phyloP scores from a whole-genome alignment of 1,284 basidiomycete genomes.

The Takashimella tepidaria region DNA sequence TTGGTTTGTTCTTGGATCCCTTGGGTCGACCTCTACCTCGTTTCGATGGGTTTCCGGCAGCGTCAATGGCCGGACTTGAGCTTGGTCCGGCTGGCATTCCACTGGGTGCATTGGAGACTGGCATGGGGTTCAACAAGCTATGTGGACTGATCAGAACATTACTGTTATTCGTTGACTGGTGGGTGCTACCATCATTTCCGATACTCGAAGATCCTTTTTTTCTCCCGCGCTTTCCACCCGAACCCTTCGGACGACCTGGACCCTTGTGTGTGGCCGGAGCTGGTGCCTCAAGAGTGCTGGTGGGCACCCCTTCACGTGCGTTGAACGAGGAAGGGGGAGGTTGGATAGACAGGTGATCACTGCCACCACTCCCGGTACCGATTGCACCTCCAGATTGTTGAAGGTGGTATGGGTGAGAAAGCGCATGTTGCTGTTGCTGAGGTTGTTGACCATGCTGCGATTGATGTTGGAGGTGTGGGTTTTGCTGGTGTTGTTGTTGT shows the following conservation, averaged over 20 bases:
- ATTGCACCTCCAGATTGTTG: background rate
- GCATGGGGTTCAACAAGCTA: background rate
- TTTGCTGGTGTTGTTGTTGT: background rate
- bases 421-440: background rate
- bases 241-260: too few species aligned
- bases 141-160: background rate
- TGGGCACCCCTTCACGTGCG: background rate
- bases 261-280: background rate
- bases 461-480: background rate
- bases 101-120: too few species aligned
- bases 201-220: too few species aligned
- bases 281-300: background rate
- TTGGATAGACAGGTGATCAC: too few species aligned
- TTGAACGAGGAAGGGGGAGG: background rate
- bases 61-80: too few species aligned
- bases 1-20: constrained; percentile 42
- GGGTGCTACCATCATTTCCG: too few species aligned
- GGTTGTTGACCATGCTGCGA: background rate
- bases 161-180: too few species aligned
- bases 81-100: too few species aligned
- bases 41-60: constrained; percentile 11
- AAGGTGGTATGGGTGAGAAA: background rate
- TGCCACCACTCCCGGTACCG: too few species aligned
- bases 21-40: constrained; percentile 39
- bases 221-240: background rate